Base-by-base conservation (phyloP, 805 yeast species). In the Sungouiozyma ichnusensis region DNA sequence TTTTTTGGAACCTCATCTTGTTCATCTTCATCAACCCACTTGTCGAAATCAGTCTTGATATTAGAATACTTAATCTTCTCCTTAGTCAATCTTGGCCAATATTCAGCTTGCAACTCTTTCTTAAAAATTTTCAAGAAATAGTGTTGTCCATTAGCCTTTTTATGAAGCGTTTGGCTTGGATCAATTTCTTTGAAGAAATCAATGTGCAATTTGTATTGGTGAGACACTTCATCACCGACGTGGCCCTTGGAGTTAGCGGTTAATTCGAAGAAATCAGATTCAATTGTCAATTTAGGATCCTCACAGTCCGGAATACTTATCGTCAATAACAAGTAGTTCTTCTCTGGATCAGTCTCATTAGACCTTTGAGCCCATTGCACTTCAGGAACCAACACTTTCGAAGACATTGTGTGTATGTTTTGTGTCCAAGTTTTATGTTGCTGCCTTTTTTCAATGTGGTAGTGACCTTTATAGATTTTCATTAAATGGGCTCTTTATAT, bases 1-100 rank as follows among this genome's bases (percentile, higher is more conserved):
- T 48, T 52, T 6, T 46, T 54, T 35, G 50, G 60, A 20, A 64
- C 69, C 44, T 79, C 88, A 34, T 85, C 87, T 66, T 90, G 98
- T 66, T 90, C 98, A 60, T 90, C 98, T 69, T 90, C 97, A 60
- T 90, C 98, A 34, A 85, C 95, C 98, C 98, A 90, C 64, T 81
- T 85, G 68, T 88, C 95, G 59, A 90, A 90, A 60, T 90, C 97
- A 13, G 98, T 90, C 71, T 85, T 84, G 60, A 90, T 76, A 65
- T 75, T 85, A 50, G 79, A 85, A 47, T 73, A 75, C 61, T 80
- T 86, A 57, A 74, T 71, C 69, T 87, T 85, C 55, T 83, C 88
- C 66, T 87, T 88, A 43, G 88, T 82, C 61, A 90, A 73, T 59
- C 97, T 77, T 53, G 98, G 97, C 98, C 98, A 90, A 72, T 65